phyloP scores from a whole-genome alignment of 352 stramenopile genomes.

The Bremia lactucae region DNA sequence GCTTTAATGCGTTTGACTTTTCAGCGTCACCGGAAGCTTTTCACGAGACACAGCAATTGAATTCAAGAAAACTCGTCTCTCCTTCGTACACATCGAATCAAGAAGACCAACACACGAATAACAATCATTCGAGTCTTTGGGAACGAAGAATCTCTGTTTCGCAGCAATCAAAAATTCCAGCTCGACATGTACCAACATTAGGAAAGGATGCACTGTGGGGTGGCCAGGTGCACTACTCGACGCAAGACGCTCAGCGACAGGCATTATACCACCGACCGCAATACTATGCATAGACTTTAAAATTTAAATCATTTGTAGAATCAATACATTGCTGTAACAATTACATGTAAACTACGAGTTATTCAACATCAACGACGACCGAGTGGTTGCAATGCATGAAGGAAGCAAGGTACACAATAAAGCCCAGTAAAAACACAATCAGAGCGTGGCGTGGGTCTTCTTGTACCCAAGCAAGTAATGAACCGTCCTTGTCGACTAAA shows the following conservation, averaged over 20 bases:
- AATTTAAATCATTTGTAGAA: slow-evolving; percentile 13
- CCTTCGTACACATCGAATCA: too few relatives aligned
- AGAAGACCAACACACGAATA: slow-evolving; percentile 7
- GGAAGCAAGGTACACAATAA: slow-evolving; percentile 54
- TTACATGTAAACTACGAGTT: too few relatives aligned
- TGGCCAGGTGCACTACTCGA: slow-evolving; percentile 13
- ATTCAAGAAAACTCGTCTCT: too few relatives aligned
- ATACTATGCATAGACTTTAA: slow-evolving; percentile 25
- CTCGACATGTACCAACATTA: slow-evolving; percentile 22
- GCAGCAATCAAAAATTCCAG: neutral
- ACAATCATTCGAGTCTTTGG: slow-evolving; percentile 24
- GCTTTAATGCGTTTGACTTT: slow-evolving; percentile 45
- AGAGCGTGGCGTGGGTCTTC: slow-evolving; percentile 60
- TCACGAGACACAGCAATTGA: slow-evolving; percentile 4
- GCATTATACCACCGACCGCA: slow-evolving; percentile 21
- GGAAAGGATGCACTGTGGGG: slow-evolving; percentile 34
- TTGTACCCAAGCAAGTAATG: slow-evolving; percentile 50
- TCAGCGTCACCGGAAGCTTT: slow-evolving; percentile 32
- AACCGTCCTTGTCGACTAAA: slow-evolving; percentile 46
- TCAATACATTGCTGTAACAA: slow-evolving; percentile 14
- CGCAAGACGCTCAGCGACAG: slow-evolving; percentile 18
- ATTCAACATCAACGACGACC: neutral
- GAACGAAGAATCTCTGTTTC: slow-evolving; percentile 17
- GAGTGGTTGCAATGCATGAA: slow-evolving; percentile 18
- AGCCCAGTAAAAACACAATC: slow-evolving; percentile 38